phyloP scores from a whole-genome alignment of 2,329 filamentous ascomycete species.

The Penicillium polonicum region DNA sequence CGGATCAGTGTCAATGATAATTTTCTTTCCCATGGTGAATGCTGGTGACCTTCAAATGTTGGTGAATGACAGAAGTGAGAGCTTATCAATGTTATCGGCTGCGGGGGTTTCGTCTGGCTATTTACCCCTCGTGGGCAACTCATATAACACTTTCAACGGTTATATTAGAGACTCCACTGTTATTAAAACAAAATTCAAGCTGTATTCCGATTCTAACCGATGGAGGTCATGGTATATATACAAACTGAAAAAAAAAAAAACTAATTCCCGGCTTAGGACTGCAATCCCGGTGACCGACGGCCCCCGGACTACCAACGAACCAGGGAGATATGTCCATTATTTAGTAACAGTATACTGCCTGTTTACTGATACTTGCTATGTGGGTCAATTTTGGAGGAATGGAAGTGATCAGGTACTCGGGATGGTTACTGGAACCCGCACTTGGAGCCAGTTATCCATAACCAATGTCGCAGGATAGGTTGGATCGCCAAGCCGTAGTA shows the following conservation, averaged over 20 bases:
- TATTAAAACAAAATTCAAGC: not conserved
- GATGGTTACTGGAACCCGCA: not conserved
- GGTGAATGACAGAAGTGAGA: conserved; percentile 2
- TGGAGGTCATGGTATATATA: not conserved
- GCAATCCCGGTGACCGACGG: conserved; percentile 1
- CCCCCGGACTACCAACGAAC: not conserved
- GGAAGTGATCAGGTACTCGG: not conserved
- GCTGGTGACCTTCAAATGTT: not conserved
- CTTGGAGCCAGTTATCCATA: conserved; percentile 4
- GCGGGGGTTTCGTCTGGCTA: conserved; percentile 3
- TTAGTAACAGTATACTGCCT: not conserved
- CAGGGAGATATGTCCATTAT: not conserved
- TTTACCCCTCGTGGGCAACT: not conserved
- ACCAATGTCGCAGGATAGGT: conserved; percentile 3
- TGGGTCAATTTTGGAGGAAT: not conserved
- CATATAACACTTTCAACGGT: not conserved
- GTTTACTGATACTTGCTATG: not conserved
- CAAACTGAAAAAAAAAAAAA: not conserved
- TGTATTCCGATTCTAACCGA: not conserved
- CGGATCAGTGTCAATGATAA: conserved; percentile 97
- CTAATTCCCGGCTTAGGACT: not conserved
- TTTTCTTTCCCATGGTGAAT: conserved; percentile 63
- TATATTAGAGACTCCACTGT: not conserved
- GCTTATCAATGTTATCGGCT: conserved; percentile 14
- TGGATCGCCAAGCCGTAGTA: not conserved